Evolutionary conservation across 306 rosid species (phyloP).

Genomic region (Sicyos baderoa): DNA sequence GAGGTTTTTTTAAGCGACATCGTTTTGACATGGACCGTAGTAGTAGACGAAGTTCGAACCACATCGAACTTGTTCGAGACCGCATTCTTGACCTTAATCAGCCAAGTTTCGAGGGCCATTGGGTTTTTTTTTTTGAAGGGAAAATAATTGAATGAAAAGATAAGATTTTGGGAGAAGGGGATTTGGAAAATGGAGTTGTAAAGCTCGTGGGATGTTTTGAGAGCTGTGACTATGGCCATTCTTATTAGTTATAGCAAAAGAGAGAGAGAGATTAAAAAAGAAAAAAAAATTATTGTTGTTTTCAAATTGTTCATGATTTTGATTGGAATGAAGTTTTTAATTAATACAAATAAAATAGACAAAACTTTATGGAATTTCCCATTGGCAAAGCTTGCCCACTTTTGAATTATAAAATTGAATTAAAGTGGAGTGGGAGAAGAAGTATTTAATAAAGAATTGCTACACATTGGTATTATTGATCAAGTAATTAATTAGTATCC

Average conservation of each 20-base stretch:
- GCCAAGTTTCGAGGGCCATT: constrained; percentile 81
- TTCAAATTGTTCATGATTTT: constrained; percentile 1
- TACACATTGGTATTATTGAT: too few species aligned
- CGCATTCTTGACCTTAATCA: constrained; percentile 59
- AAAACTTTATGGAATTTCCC: background rate
- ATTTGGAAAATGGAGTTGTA: constrained; percentile 20
- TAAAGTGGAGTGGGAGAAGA: too few species aligned
- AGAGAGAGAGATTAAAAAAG: background rate
- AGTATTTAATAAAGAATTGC: too few species aligned
- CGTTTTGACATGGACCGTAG: background rate
- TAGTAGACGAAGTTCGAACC: constrained; percentile 20
- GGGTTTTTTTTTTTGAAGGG: background rate
- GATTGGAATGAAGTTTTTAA: constrained; percentile 12
- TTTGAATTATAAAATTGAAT: background rate
- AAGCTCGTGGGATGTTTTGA: constrained; percentile 32
- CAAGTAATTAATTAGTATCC: too few species aligned
- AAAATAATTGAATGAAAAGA: constrained; percentile 16
- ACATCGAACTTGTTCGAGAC: constrained; percentile 46
- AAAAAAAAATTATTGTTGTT: background rate
- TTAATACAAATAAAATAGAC: constrained; percentile 7
- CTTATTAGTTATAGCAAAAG: background rate
- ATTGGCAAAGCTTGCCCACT: background rate
- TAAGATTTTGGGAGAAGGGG: too few species aligned
- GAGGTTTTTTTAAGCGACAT: constrained; percentile 26
- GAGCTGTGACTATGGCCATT: background rate